These are phyloP conservation scores for Fusarium domesticum DNA, from an alignment of 2,329 filamentous ascomycete species.

Conservation along the genomic window DNA sequence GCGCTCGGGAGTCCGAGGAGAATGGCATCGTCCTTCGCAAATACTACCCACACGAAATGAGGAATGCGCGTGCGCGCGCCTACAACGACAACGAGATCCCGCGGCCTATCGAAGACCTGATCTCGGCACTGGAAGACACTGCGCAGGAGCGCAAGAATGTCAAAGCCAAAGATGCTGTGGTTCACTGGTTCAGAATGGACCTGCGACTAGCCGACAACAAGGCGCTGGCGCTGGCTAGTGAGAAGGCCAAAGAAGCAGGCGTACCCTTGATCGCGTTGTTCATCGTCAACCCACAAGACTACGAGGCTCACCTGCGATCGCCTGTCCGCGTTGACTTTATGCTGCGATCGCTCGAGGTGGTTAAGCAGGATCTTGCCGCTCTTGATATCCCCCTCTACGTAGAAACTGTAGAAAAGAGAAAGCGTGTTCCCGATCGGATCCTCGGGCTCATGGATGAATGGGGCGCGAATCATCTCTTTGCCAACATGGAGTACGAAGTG, in stretches of 20 bases:
- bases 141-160: constrained; percentile 50
- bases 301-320: constrained; percentile 73
- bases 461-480: constrained; percentile 71
- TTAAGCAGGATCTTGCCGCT: constrained; percentile 64
- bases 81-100: constrained; percentile 70
- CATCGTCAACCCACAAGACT: constrained; percentile 78
- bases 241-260: constrained; percentile 61
- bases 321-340: constrained; percentile 77
- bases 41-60: constrained; percentile 86
- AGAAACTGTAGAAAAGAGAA: constrained; percentile 66
- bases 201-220: constrained; percentile 72
- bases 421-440: constrained; percentile 58
- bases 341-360: constrained; percentile 63
- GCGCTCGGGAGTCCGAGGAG: constrained; percentile 45
- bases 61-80: constrained; percentile 68
- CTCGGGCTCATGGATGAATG: constrained; percentile 66
- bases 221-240: constrained; percentile 62
- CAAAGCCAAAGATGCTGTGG: constrained; percentile 57
- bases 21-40: constrained; percentile 66
- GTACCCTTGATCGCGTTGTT: constrained; percentile 75
- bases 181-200: constrained; percentile 92
- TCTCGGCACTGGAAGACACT: constrained; percentile 61
- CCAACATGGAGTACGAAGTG: constrained; percentile 88
- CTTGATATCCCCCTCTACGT: constrained; percentile 76
- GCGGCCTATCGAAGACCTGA: constrained; percentile 69